Evolutionary conservation across 1,284 basidiomycete species (phyloP), one percentile per base, ranked within the genome.

Genomic region (Mycena citricolor): DNA sequence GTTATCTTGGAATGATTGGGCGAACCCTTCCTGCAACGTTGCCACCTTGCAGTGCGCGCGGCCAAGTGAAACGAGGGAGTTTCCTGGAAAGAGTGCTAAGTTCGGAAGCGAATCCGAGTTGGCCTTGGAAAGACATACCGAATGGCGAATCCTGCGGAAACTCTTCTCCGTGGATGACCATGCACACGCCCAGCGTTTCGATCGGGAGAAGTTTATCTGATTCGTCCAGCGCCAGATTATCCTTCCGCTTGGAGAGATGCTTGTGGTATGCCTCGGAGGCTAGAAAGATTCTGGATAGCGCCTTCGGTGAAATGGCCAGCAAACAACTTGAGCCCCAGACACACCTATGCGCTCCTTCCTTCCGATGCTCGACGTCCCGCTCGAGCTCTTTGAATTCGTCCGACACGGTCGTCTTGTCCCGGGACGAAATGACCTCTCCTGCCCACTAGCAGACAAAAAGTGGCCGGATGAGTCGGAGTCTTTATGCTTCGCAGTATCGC

Each of bases 91-190:
- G 16, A 17, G 39, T 22, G 19, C n/a, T 44, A 16, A 8, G 12
- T n/a, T n/a, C n/a, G n/a, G n/a, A n/a, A 30, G 11, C 21, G 7
- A 19, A 39, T 16, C 5, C 5, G n/a, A 8, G 13, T 17, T 4
- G 32, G 4, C 23, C 33, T 10, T 25, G 25, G 22, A 32, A 43
- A 38, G 12, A 65, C 77, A 43, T 54, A 81, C 85, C 85, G 56
- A 83, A 88, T 1, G 76, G 70, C 32, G 86, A 83, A 54, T 89
- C 75, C 14, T 78, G 73, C n/a, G 76, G 79, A 55, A 88, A 84
- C 57, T 90, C 81, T 55, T 90, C 86, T 10, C 91, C 90, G 57
- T 91, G 86, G 22, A 77, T 73, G 46, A 90, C 84, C 90, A 94
- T 91, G 31, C 89, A 86, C 39, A 89, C 73, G 2, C 91, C 91